A percentile compares a stretch with the other conserved stretches of the same genome.
These are phyloP conservation scores for Kodamaea plutei DNA, from an alignment of 1,139 yeast genomes.

Conservation along the genomic window DNA sequence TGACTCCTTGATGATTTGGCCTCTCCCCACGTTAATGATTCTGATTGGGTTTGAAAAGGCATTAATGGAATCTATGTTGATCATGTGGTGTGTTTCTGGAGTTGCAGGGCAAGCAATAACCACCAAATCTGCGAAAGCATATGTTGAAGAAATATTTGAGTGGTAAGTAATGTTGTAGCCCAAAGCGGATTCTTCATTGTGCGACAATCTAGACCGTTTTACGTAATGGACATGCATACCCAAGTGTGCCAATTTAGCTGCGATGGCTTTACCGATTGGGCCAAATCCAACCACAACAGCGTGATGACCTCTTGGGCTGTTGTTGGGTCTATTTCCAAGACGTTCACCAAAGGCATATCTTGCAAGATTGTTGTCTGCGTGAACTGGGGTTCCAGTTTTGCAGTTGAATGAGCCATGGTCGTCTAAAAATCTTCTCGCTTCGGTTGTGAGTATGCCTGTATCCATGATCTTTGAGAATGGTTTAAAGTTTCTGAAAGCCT, in stretches of 20 bases:
- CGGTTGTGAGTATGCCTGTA: slow-evolving; percentile 32
- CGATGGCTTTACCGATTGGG: slow-evolving; percentile 21
- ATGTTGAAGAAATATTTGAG: slow-evolving; percentile 18
- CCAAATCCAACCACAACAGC: slow-evolving; percentile 26
- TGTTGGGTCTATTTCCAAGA: slow-evolving; percentile 31
- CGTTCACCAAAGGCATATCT: slow-evolving; percentile 19
- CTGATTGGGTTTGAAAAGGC: slow-evolving; percentile 51
- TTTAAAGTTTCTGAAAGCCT: slow-evolving; percentile 59
- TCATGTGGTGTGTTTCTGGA: slow-evolving; percentile 52
- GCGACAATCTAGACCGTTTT: slow-evolving; percentile 15
- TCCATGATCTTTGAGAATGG: slow-evolving; percentile 42
- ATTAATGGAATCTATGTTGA: slow-evolving; percentile 46
- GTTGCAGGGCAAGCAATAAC: slow-evolving; percentile 69
- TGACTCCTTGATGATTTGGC: slow-evolving; percentile 65
- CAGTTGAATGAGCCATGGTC: slow-evolving; percentile 30
- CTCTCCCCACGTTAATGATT: slow-evolving; percentile 77
- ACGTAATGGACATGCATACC: slow-evolving; percentile 26
- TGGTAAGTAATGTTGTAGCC: slow-evolving; percentile 17
- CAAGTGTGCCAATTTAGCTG: slow-evolving; percentile 16
- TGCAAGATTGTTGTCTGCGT: neutral
- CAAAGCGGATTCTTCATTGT: slow-evolving; percentile 12
- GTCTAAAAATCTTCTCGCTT: slow-evolving; percentile 36
- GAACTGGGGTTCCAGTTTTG: slow-evolving; percentile 24
- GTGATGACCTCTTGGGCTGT: slow-evolving; percentile 28
- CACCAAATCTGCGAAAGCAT: slow-evolving; percentile 50